Conservation (phyloP, 1,139 yeast genomes). For the Debaryomyces fabryi region DNA sequence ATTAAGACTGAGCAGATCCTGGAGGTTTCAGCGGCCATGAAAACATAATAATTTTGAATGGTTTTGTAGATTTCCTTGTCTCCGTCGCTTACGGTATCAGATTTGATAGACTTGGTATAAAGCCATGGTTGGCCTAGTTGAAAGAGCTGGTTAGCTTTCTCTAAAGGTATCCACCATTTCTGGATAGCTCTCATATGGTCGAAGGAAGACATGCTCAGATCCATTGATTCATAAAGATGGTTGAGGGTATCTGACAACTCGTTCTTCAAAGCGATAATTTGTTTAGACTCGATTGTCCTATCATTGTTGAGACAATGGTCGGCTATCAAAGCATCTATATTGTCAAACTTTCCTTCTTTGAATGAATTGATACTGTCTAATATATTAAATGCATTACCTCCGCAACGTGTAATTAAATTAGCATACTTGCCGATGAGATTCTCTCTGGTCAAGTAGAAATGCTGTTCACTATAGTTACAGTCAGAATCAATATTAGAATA, state of each 20-base stretch:
- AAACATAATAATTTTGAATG: conserved; percentile 56
- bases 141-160: conserved; percentile 65
- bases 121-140: conserved; percentile 66
- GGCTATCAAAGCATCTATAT: conserved; percentile 28
- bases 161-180: conserved; percentile 63
- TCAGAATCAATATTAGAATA: conserved; percentile 77
- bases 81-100: conserved; percentile 27
- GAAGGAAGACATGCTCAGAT: conserved; percentile 45
- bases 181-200: conserved; percentile 63
- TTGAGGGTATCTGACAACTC: conserved; percentile 25
- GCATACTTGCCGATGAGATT: conserved; percentile 81
- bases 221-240: conserved; percentile 34
- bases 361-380: conserved; percentile 40
- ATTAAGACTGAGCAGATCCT: conserved; percentile 69
- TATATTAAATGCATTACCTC: conserved; percentile 70
- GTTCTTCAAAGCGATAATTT: conserved; percentile 20
- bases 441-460: conserved; percentile 60
- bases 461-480: conserved; percentile 71
- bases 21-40: conserved; percentile 68
- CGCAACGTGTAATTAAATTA: conserved; percentile 71
- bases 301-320: conserved; percentile 16
- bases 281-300: conserved; percentile 14
- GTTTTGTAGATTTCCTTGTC: conserved; percentile 21
- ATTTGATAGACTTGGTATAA: conserved; percentile 29
- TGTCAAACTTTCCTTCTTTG: conserved; percentile 23